These are phyloP conservation scores for Fraxinus sp. DNA, from an alignment of 305 asterid species.

Conservation along the genomic window DNA sequence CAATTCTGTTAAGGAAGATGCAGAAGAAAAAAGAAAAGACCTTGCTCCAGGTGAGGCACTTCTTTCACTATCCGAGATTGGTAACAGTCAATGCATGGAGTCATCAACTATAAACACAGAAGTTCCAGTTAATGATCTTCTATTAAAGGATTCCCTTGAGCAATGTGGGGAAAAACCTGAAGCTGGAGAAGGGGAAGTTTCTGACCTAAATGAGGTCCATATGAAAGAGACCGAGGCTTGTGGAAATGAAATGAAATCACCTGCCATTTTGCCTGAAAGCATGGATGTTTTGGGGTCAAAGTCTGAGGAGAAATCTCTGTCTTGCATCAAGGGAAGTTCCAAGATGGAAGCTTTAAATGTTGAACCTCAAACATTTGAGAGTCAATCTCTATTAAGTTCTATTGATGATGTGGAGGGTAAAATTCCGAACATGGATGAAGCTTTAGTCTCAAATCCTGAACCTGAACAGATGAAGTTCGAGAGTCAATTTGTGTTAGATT, in stretches of 20 bases:
- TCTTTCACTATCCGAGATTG: conserved; percentile 18
- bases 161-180: conserved; percentile 1
- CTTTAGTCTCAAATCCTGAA: neutral
- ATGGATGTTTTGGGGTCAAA: neutral
- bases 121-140: conserved; percentile 8
- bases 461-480: neutral
- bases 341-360: conserved; percentile 6
- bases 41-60: conserved; percentile 1
- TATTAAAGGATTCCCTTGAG: neutral
- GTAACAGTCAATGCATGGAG: conserved; percentile 15
- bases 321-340: neutral
- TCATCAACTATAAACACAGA: conserved; percentile 9
- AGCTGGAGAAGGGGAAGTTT: conserved; percentile 5
- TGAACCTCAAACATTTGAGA: conserved; percentile 11
- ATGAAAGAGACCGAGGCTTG: conserved; percentile 24
- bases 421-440: neutral
- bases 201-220: conserved; percentile 1
- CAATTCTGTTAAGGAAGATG: conserved; percentile 18
- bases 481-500: neutral
- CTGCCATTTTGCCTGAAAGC: neutral
- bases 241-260: conserved; percentile 18
- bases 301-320: neutral
- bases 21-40: conserved; percentile 17
- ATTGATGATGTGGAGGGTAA: conserved; percentile 13
- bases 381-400: neutral